phyloP scores from a whole-genome alignment of 2,329 filamentous ascomycete genomes.

The Madurella fahalii region DNA sequence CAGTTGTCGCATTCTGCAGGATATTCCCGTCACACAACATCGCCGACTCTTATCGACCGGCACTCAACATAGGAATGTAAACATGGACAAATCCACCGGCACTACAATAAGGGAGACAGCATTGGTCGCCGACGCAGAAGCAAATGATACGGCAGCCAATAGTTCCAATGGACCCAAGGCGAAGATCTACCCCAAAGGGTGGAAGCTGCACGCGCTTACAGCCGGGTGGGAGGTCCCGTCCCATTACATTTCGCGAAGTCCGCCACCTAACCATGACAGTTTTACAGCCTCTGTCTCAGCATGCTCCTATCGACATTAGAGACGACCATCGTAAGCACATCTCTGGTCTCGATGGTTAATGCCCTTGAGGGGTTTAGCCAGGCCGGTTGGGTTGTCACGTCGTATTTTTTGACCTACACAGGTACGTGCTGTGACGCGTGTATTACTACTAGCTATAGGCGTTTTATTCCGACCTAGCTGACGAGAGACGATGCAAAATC shows the following conservation, averaged over 20 bases:
- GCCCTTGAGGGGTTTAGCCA: constrained; percentile 35
- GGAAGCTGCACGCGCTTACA: constrained; percentile 13
- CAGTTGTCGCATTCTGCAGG: too few relatives aligned
- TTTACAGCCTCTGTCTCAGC: constrained; percentile 10
- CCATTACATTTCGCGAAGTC: too few relatives aligned
- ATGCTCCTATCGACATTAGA: constrained; percentile 45
- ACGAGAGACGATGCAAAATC: background rate
- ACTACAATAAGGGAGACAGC: too few relatives aligned
- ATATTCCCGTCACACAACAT: too few relatives aligned
- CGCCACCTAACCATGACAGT: too few relatives aligned
- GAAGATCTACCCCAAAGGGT: constrained; percentile 9
- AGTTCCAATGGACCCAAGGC: background rate
- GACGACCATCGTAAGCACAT: constrained; percentile 49
- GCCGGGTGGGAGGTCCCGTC: background rate
- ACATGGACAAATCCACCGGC: too few relatives aligned
- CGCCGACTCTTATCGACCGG: too few relatives aligned
- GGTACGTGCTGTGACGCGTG: constrained; percentile 28
- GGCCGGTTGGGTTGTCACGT: constrained; percentile 44
- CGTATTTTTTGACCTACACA: constrained; percentile 47
- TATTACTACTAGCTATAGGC: background rate
- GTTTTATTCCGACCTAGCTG: too few relatives aligned
- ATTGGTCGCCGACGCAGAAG: too few relatives aligned
- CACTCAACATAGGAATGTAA: too few relatives aligned
- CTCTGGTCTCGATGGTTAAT: constrained; percentile 43
- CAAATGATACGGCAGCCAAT: too few relatives aligned